These are phyloP conservation scores for sweet orange (Citrus sinensis) DNA, from an alignment of 345 rosid species.

Conservation along the genomic window DNA sequence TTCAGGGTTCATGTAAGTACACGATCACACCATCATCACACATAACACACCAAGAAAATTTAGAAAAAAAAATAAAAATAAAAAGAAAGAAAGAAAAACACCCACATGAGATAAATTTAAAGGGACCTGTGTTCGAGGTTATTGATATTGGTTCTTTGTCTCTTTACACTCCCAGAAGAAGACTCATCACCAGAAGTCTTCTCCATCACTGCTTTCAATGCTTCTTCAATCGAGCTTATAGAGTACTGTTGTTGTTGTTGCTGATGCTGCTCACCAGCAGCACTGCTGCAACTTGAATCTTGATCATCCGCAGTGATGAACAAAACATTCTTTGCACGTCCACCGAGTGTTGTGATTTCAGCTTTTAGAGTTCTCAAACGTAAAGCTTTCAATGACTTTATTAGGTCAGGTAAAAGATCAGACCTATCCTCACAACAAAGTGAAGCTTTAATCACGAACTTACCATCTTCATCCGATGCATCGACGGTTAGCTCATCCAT, in stretches of 20 bases:
- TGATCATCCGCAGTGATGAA: constrained; percentile 81
- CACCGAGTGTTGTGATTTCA: constrained; percentile 90
- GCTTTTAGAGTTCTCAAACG: constrained; percentile 81
- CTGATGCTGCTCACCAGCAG: constrained; percentile 16
- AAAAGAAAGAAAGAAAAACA: constrained; percentile 13
- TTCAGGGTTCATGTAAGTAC: constrained; percentile 6
- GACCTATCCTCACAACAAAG: constrained; percentile 92
- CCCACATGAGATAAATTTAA: constrained; percentile 18
- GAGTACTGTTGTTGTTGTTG: constrained; percentile 45
- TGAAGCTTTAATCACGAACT: constrained; percentile 83
- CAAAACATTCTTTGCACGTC: constrained; percentile 89
- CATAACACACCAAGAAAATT: constrained; percentile 17
- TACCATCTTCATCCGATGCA: constrained; percentile 74
- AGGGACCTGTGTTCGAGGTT: constrained; percentile 70
- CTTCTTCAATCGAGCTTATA: constrained; percentile 81
- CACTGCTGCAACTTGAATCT: constrained; percentile 29
- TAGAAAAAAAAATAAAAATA: no score
- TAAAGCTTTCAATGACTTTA: constrained; percentile 75
- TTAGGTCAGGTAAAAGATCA: constrained; percentile 84
- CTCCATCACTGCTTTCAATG: constrained; percentile 89
- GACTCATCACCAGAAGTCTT: constrained; percentile 67
- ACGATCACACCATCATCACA: constrained; percentile 13
- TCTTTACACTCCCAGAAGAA: constrained; percentile 75
- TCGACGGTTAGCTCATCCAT: constrained; percentile 82
- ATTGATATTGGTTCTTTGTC: constrained; percentile 71